Base-by-base conservation (phyloP, 768 basidiomycete genomes). In the Kwoniella dejecticola region DNA sequence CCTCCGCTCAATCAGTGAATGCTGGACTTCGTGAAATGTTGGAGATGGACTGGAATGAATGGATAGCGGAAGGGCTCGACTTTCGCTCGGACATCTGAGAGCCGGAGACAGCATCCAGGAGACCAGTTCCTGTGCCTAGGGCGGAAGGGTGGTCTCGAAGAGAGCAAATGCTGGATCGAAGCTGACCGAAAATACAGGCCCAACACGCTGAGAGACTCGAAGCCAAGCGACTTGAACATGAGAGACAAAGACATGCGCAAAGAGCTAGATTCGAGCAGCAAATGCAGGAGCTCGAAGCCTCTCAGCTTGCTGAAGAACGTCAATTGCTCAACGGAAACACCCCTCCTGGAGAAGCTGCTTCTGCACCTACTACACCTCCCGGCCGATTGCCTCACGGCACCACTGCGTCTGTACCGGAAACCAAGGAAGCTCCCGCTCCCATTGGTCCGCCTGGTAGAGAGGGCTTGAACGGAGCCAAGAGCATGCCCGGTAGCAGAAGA, bases 231-330 rank as follows among this genome's bases (percentile, higher is more conserved):
- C 81, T 78, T 80, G 88, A 93, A 79, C 91, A 97, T 75, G 92
- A 96, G 80, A 87, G 90, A 52, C 90, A 93, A 80, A 90, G 93
- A 64, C 81, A 81, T 38, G 77, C 90, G 42, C 93, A 95, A 77
- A 88, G 92, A 76, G 89, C 87, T 80, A 80, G 90, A 72, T 98
- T 97, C 79, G 94, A 98, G 80, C 91, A 95, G 71, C 92, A 96
- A 81, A 96, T 96, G 94, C 88, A 89, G 57, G 87, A 84, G 55
- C 84, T 98, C 66, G 93, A 97, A 81, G 88, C 89, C 66, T 88
- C 91, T 78, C 94, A 98, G 80, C 87, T 86, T 12, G 88, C 89
- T 67, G 81, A 82, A 68, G 59, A 60, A 54, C 59, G 59, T 52
- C 59, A 53, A 40, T 52, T 60, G 7, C 59, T 60, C 59, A 60